These are phyloP conservation scores for Diplocarpon rosae DNA, from an alignment of 2,329 filamentous ascomycete species.

Conservation along the genomic window DNA sequence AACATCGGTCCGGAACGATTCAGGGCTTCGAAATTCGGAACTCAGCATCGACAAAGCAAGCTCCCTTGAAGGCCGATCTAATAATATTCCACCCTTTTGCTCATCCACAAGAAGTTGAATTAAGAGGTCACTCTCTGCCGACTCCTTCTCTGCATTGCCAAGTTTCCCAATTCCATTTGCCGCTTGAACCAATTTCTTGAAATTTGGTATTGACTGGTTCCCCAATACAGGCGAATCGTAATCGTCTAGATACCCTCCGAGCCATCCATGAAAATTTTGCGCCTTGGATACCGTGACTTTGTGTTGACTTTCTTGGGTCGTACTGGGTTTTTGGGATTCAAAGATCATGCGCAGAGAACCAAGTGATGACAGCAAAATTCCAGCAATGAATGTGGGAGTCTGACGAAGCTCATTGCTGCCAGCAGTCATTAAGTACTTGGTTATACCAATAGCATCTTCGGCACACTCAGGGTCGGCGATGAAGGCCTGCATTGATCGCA, in stretches of 20 bases:
- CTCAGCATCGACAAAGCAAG: conserved; percentile 66
- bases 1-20: conserved; percentile 50
- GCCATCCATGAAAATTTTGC: conserved; percentile 67
- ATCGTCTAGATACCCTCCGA: conserved; percentile 54
- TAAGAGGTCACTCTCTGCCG: conserved; percentile 69
- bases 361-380: conserved; percentile 67
- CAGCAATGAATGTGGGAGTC: conserved; percentile 66
- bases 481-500: conserved; percentile 69
- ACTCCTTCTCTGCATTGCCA: conserved; percentile 58
- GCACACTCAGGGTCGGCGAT: conserved; percentile 78
- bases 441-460: conserved; percentile 78
- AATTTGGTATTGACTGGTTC: conserved; percentile 37
- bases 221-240: conserved; percentile 39
- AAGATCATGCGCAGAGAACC: conserved; percentile 70
- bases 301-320: conserved; percentile 77
- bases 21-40: conserved; percentile 56
- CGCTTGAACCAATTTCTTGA: conserved; percentile 58
- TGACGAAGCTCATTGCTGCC: conserved; percentile 54
- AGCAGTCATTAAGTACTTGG: conserved; percentile 67
- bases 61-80: conserved; percentile 59
- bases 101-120: conserved; percentile 71
- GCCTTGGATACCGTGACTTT: conserved; percentile 66
- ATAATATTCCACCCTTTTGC: conserved; percentile 45
- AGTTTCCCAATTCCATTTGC: conserved; percentile 55
- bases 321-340: conserved; percentile 62